Evolutionary conservation across 345 rosid genomes (phyloP).

Genomic region (Pistacia atlantica): DNA sequence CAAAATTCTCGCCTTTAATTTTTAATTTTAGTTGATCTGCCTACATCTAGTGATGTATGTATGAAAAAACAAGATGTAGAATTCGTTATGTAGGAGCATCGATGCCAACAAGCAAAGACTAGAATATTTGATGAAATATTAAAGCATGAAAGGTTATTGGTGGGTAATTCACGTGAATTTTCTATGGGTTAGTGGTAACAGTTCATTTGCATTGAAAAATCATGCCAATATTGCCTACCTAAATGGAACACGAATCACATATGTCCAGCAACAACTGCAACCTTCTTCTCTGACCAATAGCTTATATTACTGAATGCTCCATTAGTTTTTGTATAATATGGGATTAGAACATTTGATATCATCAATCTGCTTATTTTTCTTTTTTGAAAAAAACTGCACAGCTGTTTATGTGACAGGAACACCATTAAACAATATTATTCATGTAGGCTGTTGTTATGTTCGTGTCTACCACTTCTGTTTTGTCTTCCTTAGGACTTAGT

Average conservation of each 20-base stretch:
- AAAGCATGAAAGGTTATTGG: background rate
- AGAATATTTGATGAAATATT: no score
- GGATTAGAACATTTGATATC: background rate
- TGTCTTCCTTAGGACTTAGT: background rate
- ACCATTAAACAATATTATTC: conserved; percentile 1
- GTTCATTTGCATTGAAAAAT: conserved; percentile 2
- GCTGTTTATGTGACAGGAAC: background rate
- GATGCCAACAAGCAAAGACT: no score
- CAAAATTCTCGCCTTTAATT: no score
- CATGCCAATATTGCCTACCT: background rate
- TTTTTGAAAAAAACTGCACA: background rate
- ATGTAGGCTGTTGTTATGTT: conserved; percentile 1
- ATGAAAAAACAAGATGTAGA: no score
- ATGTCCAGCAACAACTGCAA: background rate
- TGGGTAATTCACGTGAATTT: conserved; percentile 15
- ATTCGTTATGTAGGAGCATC: no score
- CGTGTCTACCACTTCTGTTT: conserved; percentile 33
- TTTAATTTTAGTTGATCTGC: no score
- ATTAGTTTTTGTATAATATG: background rate
- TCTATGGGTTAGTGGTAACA: background rate
- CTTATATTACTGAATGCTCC: no score
- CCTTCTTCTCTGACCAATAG: no score
- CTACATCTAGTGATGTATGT: no score
- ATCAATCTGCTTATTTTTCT: background rate
- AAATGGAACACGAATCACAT: background rate